Conservation (phyloP, 306 rosid genomes). For the Cucurbita maxima region DNA sequence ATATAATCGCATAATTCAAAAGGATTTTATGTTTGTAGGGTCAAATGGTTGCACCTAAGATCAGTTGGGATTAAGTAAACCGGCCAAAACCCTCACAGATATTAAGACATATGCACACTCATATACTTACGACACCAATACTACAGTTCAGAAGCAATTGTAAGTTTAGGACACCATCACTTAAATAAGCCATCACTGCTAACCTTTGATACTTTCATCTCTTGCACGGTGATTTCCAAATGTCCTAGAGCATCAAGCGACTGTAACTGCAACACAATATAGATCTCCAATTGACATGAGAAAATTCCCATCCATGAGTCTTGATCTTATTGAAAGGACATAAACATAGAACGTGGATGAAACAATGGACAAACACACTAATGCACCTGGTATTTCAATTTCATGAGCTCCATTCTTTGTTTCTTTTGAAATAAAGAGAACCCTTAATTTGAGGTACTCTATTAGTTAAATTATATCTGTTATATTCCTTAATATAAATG, state of each 20-base stretch:
- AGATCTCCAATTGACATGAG: not conserved
- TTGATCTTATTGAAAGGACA: not conserved
- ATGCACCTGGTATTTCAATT: not conserved
- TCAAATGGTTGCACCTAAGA: not conserved
- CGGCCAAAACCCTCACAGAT: not conserved
- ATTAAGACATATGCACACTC: not conserved
- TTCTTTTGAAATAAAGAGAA: not conserved
- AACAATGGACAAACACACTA: not conserved
- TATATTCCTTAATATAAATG: not conserved
- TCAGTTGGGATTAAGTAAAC: not conserved
- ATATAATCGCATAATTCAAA: not conserved
- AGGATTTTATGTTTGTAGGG: not conserved
- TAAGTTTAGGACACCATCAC: not conserved
- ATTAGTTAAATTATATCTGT: not conserved
- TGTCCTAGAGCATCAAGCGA: slow-evolving; percentile 50
- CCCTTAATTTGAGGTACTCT: not conserved
- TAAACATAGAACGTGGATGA: not conserved
- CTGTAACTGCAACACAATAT: slow-evolving; percentile 40
- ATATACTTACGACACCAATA: not conserved
- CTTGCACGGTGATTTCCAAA: slow-evolving; percentile 43
- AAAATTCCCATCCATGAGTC: not conserved
- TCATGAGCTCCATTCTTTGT: not conserved
- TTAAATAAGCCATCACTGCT: slow-evolving; percentile 8
- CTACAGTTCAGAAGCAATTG: not conserved
- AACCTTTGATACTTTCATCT: slow-evolving; percentile 38